These are phyloP conservation scores for Penicillium goetzii DNA, from an alignment of 495 filamentous ascomycete species.

Conservation along the genomic window DNA sequence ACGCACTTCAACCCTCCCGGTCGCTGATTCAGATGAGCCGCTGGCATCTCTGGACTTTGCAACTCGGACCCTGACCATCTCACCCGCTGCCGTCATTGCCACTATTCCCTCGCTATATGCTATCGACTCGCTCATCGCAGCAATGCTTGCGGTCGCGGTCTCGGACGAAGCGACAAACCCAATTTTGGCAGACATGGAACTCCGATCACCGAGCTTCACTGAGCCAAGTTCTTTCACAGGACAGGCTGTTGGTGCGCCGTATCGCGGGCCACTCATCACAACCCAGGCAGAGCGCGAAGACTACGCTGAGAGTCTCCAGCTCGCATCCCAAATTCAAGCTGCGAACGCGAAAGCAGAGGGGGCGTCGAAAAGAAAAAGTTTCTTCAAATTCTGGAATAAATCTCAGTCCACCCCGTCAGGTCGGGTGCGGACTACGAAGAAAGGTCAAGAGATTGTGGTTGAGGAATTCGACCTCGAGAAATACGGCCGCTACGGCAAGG, in stretches of 20 bases:
- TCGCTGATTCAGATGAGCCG: constrained; percentile 46
- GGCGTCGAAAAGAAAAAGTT: constrained; percentile 17
- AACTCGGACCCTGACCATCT: constrained; percentile 51
- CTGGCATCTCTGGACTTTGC: constrained; percentile 55
- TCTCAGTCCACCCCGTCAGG: constrained; percentile 1
- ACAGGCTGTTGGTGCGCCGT: constrained; percentile 17
- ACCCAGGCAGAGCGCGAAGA: constrained; percentile 51
- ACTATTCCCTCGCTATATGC: constrained; percentile 66
- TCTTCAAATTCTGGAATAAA: constrained; percentile 33
- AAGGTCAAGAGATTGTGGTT: constrained; percentile 37
- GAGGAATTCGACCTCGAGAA: constrained; percentile 54
- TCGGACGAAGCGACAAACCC: constrained; percentile 56
- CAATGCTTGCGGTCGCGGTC: constrained; percentile 69
- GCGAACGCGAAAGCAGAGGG: constrained; percentile 17
- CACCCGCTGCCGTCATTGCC: constrained; percentile 44
- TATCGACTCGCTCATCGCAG: constrained; percentile 73
- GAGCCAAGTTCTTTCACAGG: constrained; percentile 4
- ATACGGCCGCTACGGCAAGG: constrained; percentile 42
- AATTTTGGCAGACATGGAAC: constrained; percentile 40
- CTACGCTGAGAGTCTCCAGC: constrained; percentile 35
- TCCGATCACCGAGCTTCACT: constrained; percentile 26
- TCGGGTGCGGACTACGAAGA: constrained; percentile 13
- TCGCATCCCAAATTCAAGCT: constrained; percentile 40
- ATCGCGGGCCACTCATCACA: constrained; percentile 39
- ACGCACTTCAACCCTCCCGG: constrained; percentile 48